Conservation (phyloP, 306 rosid species). For the Prunus salicina region DNA sequence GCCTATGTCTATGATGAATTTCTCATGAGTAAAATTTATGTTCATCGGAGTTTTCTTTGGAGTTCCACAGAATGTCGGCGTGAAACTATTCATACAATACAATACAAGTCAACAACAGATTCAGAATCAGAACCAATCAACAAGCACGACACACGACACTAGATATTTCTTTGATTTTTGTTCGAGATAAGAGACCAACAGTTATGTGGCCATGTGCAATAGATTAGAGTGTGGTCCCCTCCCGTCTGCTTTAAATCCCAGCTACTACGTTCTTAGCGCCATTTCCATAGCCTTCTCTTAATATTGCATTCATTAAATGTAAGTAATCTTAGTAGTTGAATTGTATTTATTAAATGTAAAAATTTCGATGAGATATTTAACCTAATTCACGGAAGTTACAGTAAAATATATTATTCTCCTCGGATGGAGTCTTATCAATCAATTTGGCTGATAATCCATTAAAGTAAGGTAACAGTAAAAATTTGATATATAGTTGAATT, state of each 20-base stretch:
- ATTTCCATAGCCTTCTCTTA: background rate
- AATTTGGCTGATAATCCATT: background rate
- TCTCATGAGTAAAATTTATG: background rate
- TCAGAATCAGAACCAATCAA: background rate
- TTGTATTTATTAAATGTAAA: too few relatives aligned
- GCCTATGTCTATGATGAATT: too few relatives aligned
- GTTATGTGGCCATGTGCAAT: background rate
- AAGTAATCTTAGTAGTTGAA: too few relatives aligned
- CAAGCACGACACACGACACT: background rate
- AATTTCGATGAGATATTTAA: too few relatives aligned
- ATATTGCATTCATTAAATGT: too few relatives aligned
- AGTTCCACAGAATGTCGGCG: constrained; percentile 65
- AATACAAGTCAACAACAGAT: background rate
- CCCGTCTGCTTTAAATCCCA: background rate
- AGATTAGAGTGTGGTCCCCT: background rate
- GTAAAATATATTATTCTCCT: too few relatives aligned
- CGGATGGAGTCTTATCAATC: too few relatives aligned
- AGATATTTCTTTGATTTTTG: background rate
- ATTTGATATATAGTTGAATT: background rate
- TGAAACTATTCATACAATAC: constrained; percentile 33
- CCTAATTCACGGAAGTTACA: too few relatives aligned
- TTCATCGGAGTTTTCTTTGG: constrained; percentile 19
- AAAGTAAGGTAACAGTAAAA: background rate
- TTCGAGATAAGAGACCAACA: background rate
- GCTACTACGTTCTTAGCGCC: background rate